A percentile compares a stretch with the other conserved stretches of the same genome.
These are phyloP conservation scores for Cyclanthera cordifolia DNA, from an alignment of 306 rosid species.

Conservation along the genomic window DNA sequence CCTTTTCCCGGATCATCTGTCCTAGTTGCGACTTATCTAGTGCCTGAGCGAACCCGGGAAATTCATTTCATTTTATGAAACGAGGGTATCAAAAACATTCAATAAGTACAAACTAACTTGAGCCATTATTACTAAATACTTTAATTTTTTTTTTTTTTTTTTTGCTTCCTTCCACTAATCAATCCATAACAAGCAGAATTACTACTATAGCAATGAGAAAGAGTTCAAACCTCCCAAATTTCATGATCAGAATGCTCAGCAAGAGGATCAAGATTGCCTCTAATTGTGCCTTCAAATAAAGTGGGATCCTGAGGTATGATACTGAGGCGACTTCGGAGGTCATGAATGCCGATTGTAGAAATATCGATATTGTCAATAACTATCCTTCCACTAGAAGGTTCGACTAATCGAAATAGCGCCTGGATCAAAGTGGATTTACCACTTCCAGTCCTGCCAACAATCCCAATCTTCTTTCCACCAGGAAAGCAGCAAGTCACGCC, in stretches of 20 bases:
- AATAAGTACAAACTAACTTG: not conserved
- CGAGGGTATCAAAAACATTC: not conserved
- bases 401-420: slow-evolving; percentile 79
- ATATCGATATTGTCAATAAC: slow-evolving; percentile 70
- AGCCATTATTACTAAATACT: too few species aligned
- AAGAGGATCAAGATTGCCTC: slow-evolving; percentile 79
- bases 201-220: not conserved
- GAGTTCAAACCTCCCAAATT: slow-evolving; percentile 65
- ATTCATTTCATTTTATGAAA: not conserved
- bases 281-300: slow-evolving; percentile 87
- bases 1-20: slow-evolving; percentile 51
- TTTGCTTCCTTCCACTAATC: not conserved
- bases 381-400: slow-evolving; percentile 70
- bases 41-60: slow-evolving; percentile 36
- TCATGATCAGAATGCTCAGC: slow-evolving; percentile 77
- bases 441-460: slow-evolving; percentile 93
- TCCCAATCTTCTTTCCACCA: slow-evolving; percentile 84
- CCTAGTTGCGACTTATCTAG: slow-evolving; percentile 87
- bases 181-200: not conserved
- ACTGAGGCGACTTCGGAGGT: slow-evolving; percentile 75
- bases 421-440: slow-evolving; percentile 93
- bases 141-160: too few species aligned
- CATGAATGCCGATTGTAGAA: slow-evolving; percentile 72
- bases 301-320: slow-evolving; percentile 97
- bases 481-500: slow-evolving; percentile 78